Evolutionary conservation across 192 early-diverging fungal species (phyloP).

Genomic region (Dissophora globulifera): DNA sequence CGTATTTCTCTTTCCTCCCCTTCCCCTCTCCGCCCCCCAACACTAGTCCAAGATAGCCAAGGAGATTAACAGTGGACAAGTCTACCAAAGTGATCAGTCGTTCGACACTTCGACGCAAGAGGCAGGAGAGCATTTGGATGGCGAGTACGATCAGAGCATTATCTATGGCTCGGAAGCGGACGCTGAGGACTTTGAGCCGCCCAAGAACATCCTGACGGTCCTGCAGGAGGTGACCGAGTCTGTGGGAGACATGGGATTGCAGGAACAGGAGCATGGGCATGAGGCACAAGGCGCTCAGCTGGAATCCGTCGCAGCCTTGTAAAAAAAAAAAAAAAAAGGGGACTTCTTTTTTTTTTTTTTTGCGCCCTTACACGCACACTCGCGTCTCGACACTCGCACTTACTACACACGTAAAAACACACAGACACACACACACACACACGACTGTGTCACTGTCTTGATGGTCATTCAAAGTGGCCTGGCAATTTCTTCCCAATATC

Average conservation of each 20-base stretch:
- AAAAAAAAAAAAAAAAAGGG: conserved; percentile 8
- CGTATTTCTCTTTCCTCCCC: neutral
- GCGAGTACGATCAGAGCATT: conserved; percentile 13
- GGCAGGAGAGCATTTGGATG: neutral
- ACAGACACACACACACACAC: too few relatives aligned
- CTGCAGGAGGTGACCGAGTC: conserved; percentile 30
- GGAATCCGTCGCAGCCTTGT: conserved; percentile 7
- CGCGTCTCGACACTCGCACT: too few relatives aligned
- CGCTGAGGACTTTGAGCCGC: conserved; percentile 27
- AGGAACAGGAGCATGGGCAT: conserved; percentile 6
- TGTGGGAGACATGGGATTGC: conserved; percentile 19
- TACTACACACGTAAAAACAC: too few relatives aligned
- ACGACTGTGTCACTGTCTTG: too few relatives aligned
- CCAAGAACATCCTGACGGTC: conserved; percentile 40
- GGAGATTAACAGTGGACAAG: conserved; percentile 42
- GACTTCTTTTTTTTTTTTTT: neutral
- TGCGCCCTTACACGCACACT: too few relatives aligned
- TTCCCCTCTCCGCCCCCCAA: too few relatives aligned
- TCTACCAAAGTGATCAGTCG: conserved; percentile 36
- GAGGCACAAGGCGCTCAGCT: neutral
- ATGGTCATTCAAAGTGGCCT: too few relatives aligned
- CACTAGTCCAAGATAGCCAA: conserved; percentile 53
- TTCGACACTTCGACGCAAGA: conserved; percentile 27
- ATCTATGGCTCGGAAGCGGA: conserved; percentile 14
- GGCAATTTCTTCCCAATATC: too few relatives aligned